Evolutionary conservation across 257 asterid species (phyloP), one percentile per base, ranked within the genome.

Genomic region (Coffea canephora): DNA sequence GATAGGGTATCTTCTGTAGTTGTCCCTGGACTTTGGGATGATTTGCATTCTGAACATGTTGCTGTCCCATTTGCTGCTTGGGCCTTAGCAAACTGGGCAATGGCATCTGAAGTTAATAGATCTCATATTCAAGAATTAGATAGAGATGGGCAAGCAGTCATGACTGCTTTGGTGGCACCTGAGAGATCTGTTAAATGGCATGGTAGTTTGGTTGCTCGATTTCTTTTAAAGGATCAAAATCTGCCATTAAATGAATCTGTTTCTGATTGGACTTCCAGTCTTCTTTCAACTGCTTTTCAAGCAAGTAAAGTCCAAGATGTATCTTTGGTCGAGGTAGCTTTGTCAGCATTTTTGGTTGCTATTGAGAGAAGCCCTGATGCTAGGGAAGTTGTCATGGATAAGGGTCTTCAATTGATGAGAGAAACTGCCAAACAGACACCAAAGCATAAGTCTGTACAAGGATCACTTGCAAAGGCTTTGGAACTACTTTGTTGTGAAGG

Each of bases 121-220:
- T 84, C 88, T 77, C 98, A 91, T 85, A 96, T 96, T 82, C 97
- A 89, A 85, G 99, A 96, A 80, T 89, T 96, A 85, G 99, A 96
- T 88, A 85, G 80, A 69, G 98, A 96, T 82, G 99, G 99, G 69
- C 90, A 86, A 71, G 97, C 94, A 39, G 89, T 96, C 76, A 92
- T 92, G 99, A 86, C 92, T 81, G 98, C 97, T 66, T 89, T 96
- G 83, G 87, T 86, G 83, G 99, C 98, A 36, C 98, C 99, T 25
- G 99, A 96, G 90, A 92, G 99, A 90, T 96, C 99, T 45, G 99
- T 96, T 84, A 94, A 89, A 85, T 96, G 99, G 98, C 98, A 96
- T 76, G 99, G 98, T 77, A 91, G 99, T 87, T 88, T 96, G 93
- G 89, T 96, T 84, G 99, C 95, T 79, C 85, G 88, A 81, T 83